Conservation (phyloP, 441 rosid species). For the Croton setiger region DNA sequence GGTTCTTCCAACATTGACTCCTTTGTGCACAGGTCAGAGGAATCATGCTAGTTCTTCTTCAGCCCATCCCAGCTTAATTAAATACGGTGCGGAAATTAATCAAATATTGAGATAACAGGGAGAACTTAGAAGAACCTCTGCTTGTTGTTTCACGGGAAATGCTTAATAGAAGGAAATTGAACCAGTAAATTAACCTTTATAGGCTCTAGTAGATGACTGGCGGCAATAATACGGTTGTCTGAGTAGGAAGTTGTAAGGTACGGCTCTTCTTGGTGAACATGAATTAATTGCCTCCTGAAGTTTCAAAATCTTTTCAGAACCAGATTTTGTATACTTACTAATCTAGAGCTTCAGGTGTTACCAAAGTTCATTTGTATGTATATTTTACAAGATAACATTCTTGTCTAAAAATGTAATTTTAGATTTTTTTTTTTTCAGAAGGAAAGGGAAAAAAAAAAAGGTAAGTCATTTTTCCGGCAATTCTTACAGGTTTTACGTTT, state of each 20-base stretch:
- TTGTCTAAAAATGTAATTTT: too few relatives aligned
- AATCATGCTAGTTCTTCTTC: slow-evolving; percentile 20
- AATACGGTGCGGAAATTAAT: slow-evolving; percentile 16
- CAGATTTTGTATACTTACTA: slow-evolving; percentile 15
- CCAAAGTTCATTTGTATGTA: slow-evolving; percentile 12
- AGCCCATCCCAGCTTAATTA: slow-evolving; percentile 10
- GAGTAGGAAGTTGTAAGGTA: slow-evolving; percentile 4
- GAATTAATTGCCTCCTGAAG: slow-evolving; percentile 2
- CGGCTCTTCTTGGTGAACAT: slow-evolving; percentile 6
- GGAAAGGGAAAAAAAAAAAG: too few relatives aligned
- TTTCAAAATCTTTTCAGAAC: slow-evolving; percentile 12
- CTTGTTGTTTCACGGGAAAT: background rate
- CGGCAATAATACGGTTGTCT: slow-evolving; percentile 7
- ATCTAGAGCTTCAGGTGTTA: slow-evolving; percentile 16
- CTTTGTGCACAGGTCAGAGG: slow-evolving; percentile 24
- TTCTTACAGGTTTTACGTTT: too few relatives aligned
- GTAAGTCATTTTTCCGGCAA: too few relatives aligned
- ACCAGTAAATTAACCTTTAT: slow-evolving; percentile 1
- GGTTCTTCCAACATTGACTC: slow-evolving; percentile 31
- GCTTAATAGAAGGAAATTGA: slow-evolving; percentile 6
- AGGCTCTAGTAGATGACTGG: slow-evolving; percentile 1
- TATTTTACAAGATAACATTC: slow-evolving; percentile 4
- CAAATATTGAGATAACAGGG: slow-evolving; percentile 14
- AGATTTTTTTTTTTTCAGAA: too few relatives aligned
- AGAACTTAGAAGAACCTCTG: slow-evolving; percentile 18